Conservation (phyloP, 805 yeast genomes). For the Metschnikowia similis region DNA sequence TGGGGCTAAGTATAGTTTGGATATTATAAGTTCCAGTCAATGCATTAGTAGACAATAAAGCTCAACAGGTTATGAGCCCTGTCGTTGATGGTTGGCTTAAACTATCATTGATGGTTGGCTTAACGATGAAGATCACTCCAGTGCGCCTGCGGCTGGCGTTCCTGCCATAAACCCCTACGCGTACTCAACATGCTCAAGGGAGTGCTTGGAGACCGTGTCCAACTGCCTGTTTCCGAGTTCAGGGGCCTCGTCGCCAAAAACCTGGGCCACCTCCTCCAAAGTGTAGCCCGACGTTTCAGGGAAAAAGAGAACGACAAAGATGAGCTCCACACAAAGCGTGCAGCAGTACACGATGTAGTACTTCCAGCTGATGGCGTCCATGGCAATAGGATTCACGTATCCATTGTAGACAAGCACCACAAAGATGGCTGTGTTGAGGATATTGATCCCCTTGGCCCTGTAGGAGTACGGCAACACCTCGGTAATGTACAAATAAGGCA, state of each 20-base stretch:
- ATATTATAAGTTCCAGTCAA: too few relatives aligned
- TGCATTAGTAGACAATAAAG: too few relatives aligned
- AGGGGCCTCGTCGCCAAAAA: conserved; percentile 34
- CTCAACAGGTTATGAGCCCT: too few relatives aligned
- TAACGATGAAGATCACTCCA: too few relatives aligned
- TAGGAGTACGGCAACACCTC: conserved; percentile 37
- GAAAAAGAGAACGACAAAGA: conserved; percentile 28
- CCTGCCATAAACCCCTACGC: not conserved
- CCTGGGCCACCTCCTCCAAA: conserved; percentile 40
- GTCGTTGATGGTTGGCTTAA: too few relatives aligned
- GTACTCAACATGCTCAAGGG: conserved; percentile 12
- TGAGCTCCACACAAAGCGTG: conserved; percentile 25
- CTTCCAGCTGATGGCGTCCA: conserved; percentile 40
- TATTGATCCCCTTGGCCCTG: conserved; percentile 40
- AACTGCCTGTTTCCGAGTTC: conserved; percentile 9
- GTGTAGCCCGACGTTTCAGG: conserved; percentile 44
- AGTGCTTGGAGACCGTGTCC: conserved; percentile 1
- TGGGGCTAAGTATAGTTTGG: too few relatives aligned
- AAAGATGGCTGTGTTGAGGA: conserved; percentile 22
- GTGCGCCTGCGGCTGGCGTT: too few relatives aligned
- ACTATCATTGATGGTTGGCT: too few relatives aligned
- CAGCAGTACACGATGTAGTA: conserved; percentile 41
- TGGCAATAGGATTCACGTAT: conserved; percentile 29
- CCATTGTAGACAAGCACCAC: conserved; percentile 21
- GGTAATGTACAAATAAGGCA: conserved; percentile 44